phyloP scores from a whole-genome alignment of 179 eudicot species.

The Beta corolliflora region DNA sequence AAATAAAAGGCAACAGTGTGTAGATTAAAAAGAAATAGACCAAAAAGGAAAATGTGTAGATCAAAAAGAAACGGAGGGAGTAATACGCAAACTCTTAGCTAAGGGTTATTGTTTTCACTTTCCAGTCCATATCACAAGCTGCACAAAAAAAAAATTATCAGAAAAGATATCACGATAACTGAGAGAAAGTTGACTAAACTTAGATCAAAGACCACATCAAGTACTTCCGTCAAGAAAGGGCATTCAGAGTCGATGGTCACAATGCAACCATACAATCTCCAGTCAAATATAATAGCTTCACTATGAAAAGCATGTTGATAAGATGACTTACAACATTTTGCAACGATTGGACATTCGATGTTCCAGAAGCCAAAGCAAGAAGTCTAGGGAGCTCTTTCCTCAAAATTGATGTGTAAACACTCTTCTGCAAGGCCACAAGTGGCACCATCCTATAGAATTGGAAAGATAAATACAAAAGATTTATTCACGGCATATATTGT shows the following conservation, averaged over 20 bases:
- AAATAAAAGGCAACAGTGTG: too few relatives aligned
- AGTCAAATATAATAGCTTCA: constrained; percentile 1
- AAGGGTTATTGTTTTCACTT: background rate
- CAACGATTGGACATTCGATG: constrained; percentile 70
- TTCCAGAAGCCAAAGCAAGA: constrained; percentile 77
- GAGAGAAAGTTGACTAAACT: background rate
- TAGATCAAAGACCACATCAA: background rate
- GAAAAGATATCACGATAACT: background rate
- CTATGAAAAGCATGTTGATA: background rate
- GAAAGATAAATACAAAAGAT: background rate
- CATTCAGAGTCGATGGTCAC: background rate
- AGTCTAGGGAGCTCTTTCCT: constrained; percentile 92
- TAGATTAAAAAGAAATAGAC: too few relatives aligned
- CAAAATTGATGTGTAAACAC: constrained; percentile 86
- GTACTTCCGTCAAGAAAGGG: background rate
- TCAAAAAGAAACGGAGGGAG: background rate
- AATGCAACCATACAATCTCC: background rate
- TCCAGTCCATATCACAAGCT: constrained; percentile 9
- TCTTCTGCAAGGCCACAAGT: constrained; percentile 79
- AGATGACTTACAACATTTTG: constrained; percentile 73
- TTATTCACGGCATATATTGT: background rate
- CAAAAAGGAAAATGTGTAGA: too few relatives aligned
- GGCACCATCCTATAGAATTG: constrained; percentile 76
- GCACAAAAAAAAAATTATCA: background rate
- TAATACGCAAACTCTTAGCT: background rate